Base-by-base conservation (phyloP, 768 basidiomycete genomes). In the Pleurotus sapidus region DNA sequence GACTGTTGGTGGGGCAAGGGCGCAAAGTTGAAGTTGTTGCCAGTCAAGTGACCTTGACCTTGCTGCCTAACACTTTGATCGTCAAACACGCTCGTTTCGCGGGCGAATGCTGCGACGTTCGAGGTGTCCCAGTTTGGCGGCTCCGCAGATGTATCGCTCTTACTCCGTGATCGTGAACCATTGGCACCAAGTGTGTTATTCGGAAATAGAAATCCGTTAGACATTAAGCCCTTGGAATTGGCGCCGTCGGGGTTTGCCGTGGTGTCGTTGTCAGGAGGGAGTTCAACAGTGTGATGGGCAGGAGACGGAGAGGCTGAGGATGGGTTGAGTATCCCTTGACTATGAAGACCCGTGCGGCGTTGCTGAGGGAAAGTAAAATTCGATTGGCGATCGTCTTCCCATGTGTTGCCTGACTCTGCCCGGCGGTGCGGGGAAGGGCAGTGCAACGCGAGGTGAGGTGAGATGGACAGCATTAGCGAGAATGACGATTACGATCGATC, bases 81-180 rank as follows among this genome's bases (percentile, higher is more conserved):
- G 37, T 38, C 57, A 49, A 38, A 24, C 8, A 57, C 46, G 24
- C 37, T 39, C 18, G 30, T 34, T 34, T 34, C 30, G 9, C 30
- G 30, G 30, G 9, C 30, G 30, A 34, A 34, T 3, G 30, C 30
- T 34, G 30, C 30, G 11, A 34, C 8, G 30, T 34, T 34, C 30
- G 71, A 57, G 49, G 69, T 57, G 55, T 80, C 76, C 85, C 85
- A 85, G 46, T 79, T 66, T 1, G 79, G 81, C 14, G 80, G 79
- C 56, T 85, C 82, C 3, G 81, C 72, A 45, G 82, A 74, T 0
- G 83, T 79, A 46, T 88, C 87, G 1, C 84, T 84, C 63, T 86
- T 81, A 69, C 83, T 85, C 53, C 87, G 75, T 20, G 42, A 17
- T 30, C 61, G 39, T 14, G 23, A 20, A 14, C 18, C 38, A 14